phyloP scores from a whole-genome alignment of 2,329 filamentous ascomycete genomes.

The Pestalotiopsis sp. region DNA sequence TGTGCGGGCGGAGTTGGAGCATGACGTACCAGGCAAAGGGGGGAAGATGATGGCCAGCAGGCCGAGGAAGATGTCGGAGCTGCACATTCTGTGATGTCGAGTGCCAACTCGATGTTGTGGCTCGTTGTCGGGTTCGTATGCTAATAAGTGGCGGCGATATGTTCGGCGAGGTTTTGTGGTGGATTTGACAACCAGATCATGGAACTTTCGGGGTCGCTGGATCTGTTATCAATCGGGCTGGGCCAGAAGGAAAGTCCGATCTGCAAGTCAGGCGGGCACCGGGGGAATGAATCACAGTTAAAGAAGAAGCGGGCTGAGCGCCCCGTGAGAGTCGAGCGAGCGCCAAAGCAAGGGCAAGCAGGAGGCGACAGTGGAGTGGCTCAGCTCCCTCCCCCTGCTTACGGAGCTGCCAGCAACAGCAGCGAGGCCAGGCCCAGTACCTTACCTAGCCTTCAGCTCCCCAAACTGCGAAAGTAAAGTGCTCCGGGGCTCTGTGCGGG shows the following conservation, averaged over 20 bases:
- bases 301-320: neutral
- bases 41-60: slow-evolving; percentile 66
- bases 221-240: neutral
- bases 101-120: neutral
- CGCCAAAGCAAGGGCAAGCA: neutral
- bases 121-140: neutral
- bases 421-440: neutral
- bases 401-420: neutral
- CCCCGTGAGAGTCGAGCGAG: neutral
- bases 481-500: neutral
- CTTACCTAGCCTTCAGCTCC: no score
- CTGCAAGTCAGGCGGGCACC: neutral
- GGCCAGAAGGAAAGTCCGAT: neutral
- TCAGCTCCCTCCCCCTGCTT: neutral
- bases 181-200: neutral
- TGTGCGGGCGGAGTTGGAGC: slow-evolving; percentile 8
- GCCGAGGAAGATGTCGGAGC: slow-evolving; percentile 62
- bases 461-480: neutral
- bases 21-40: slow-evolving; percentile 60
- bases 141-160: neutral
- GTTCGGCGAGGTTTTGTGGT: neutral
- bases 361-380: slow-evolving; percentile 5
- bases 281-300: neutral
- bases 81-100: slow-evolving; percentile 48
- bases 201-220: neutral